Conservation (phyloP, 805 yeast species). For the Saccharomycopsis sp. region DNA sequence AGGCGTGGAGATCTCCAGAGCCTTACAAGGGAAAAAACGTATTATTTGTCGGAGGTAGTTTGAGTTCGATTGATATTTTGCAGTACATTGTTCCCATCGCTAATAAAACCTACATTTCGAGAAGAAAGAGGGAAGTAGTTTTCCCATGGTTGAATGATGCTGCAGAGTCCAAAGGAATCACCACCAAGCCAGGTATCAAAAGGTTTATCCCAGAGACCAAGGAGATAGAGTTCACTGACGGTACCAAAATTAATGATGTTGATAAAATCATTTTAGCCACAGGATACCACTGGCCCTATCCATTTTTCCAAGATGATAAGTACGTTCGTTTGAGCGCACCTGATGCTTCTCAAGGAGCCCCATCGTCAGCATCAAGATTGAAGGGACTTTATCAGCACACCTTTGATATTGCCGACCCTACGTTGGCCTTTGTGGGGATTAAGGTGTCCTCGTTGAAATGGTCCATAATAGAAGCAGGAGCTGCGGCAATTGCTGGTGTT, state of each 20-base stretch:
- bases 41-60: constrained; percentile 37
- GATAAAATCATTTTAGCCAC: constrained; percentile 38
- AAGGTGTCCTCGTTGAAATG: constrained; percentile 38
- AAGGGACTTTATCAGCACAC: constrained; percentile 40
- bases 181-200: constrained; percentile 15
- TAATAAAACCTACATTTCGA: constrained; percentile 16
- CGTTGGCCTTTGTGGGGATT: constrained; percentile 38
- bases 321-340: constrained; percentile 26
- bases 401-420: constrained; percentile 40
- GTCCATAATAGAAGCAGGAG: constrained; percentile 43
- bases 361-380: constrained; percentile 26
- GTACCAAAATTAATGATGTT: constrained; percentile 28
- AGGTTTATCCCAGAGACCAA: constrained; percentile 17
- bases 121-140: constrained; percentile 14
- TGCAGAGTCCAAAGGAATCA: constrained; percentile 20
- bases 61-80: constrained; percentile 39
- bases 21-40: constrained; percentile 35
- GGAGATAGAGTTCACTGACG: constrained; percentile 20
- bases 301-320: constrained; percentile 30
- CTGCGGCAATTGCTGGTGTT: constrained; percentile 53
- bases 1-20: constrained; percentile 34
- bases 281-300: constrained; percentile 39
- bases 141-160: constrained; percentile 22
- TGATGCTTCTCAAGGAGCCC: constrained; percentile 5
- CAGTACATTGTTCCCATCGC: constrained; percentile 30